Conservation (phyloP, 495 filamentous ascomycete genomes). For the Talaromyces nanjingensis region DNA sequence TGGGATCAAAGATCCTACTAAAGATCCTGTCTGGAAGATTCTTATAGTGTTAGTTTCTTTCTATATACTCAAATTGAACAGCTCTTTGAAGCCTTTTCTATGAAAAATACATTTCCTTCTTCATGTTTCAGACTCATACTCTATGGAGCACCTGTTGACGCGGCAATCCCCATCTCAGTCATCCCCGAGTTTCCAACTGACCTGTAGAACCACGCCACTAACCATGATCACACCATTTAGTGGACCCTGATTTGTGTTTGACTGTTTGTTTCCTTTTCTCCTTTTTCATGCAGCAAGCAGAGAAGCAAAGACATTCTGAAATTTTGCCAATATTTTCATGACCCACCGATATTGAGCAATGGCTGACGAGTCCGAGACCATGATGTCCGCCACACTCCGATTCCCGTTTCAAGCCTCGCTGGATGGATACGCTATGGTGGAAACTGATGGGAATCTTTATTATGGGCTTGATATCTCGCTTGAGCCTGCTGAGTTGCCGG, state of each 20-base stretch:
- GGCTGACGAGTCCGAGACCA: conserved; percentile 6
- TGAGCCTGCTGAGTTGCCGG: background rate
- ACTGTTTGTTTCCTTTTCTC: background rate
- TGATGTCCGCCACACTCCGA: conserved; percentile 6
- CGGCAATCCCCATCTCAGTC: background rate
- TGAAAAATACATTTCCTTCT: background rate
- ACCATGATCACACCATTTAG: background rate
- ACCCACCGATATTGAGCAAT: background rate
- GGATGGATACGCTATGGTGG: background rate
- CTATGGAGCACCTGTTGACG: background rate
- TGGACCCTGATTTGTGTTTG: background rate
- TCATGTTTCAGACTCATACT: background rate
- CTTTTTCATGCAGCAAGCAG: background rate
- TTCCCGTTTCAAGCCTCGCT: conserved; percentile 9
- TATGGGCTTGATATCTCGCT: conserved; percentile 4
- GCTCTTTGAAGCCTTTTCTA: background rate
- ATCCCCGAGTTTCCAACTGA: background rate
- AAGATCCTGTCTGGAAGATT: background rate
- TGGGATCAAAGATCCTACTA: background rate
- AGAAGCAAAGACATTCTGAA: background rate
- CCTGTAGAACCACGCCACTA: background rate
- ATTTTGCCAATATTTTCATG: background rate
- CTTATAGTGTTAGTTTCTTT: background rate
- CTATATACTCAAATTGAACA: background rate
- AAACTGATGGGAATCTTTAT: background rate